These are phyloP conservation scores for Neofusicoccum umdonicola DNA, from an alignment of 2,329 filamentous ascomycete genomes.

Conservation along the genomic window DNA sequence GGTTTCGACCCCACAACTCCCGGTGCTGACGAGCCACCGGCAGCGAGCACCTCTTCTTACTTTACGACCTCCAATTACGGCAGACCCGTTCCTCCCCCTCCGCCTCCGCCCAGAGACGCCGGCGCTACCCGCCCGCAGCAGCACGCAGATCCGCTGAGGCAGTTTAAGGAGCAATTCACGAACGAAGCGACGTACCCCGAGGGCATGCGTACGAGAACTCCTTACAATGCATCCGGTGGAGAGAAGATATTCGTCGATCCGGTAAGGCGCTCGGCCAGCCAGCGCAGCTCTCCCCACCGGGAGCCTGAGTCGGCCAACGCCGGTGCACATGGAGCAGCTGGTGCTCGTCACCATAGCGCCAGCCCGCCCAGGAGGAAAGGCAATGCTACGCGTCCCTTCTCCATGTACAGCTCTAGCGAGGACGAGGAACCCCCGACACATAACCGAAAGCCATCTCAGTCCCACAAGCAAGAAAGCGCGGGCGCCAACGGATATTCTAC, in stretches of 20 bases:
- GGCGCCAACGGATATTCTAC: neutral
- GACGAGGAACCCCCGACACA: neutral
- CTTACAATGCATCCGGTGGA: conserved; percentile 52
- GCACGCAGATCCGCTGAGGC: conserved; percentile 39
- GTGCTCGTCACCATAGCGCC: conserved; percentile 13
- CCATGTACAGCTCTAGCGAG: conserved; percentile 18
- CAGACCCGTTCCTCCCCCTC: conserved; percentile 25
- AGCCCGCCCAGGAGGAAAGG: conserved; percentile 16
- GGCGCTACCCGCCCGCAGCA: conserved; percentile 31
- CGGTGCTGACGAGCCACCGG: conserved; percentile 60
- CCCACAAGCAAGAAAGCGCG: neutral
- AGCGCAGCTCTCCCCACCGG: conserved; percentile 47
- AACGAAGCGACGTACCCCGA: conserved; percentile 44
- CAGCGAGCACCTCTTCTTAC: conserved; percentile 52
- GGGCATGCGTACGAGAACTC: conserved; percentile 49
- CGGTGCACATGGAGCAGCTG: neutral
- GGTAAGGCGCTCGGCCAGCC: conserved; percentile 54
- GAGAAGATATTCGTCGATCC: conserved; percentile 58
- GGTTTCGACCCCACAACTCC: conserved; percentile 60
- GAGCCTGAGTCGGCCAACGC: conserved; percentile 21
- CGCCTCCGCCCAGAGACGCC: conserved; percentile 6
- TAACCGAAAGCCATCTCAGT: neutral
- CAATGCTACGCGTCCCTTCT: conserved; percentile 18
- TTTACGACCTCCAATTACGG: conserved; percentile 29
- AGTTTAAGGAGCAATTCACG: conserved; percentile 29